Percentiles rank a stretch among this genome's conserved stretches.
These are phyloP conservation scores for Besnoitia besnoiti DNA, from an alignment of 169 alveolate species.

Conservation along the genomic window DNA sequence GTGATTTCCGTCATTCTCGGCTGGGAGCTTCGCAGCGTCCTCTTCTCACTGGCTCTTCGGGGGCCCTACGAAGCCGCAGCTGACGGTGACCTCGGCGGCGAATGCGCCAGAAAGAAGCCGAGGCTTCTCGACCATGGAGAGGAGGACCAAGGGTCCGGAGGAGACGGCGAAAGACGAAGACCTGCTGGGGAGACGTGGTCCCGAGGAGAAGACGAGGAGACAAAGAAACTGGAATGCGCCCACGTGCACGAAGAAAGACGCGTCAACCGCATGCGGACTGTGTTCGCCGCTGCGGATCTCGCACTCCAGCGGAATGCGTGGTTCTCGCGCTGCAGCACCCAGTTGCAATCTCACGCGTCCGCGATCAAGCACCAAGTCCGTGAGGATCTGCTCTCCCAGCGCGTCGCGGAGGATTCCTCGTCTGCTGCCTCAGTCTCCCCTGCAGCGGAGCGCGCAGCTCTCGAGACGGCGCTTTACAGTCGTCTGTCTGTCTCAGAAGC, in stretches of 20 bases:
- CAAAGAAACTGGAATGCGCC: neutral
- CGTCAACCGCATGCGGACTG: neutral
- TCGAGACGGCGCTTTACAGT: neutral
- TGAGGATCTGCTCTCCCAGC: neutral
- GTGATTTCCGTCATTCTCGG: slow-evolving; percentile 34
- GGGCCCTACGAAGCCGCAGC: neutral
- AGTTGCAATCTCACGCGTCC: neutral
- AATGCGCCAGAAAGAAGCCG: neutral
- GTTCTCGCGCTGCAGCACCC: neutral
- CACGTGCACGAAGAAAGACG: neutral
- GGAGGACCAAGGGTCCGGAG: neutral
- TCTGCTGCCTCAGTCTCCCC: neutral
- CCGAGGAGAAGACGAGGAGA: neutral
- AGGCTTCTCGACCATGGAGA: neutral
- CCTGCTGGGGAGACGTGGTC: neutral
- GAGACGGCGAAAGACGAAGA: neutral
- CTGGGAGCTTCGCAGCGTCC: slow-evolving; percentile 52
- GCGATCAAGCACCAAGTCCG: neutral
- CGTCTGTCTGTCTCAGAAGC: neutral
- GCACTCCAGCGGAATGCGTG: neutral
- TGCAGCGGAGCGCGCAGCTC: neutral
- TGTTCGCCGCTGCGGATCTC: neutral
- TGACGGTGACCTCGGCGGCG: neutral
- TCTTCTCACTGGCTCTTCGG: neutral
- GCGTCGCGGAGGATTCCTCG: neutral